Base-by-base conservation (phyloP, 768 basidiomycete genomes). In the Boletus reticuloceps region DNA sequence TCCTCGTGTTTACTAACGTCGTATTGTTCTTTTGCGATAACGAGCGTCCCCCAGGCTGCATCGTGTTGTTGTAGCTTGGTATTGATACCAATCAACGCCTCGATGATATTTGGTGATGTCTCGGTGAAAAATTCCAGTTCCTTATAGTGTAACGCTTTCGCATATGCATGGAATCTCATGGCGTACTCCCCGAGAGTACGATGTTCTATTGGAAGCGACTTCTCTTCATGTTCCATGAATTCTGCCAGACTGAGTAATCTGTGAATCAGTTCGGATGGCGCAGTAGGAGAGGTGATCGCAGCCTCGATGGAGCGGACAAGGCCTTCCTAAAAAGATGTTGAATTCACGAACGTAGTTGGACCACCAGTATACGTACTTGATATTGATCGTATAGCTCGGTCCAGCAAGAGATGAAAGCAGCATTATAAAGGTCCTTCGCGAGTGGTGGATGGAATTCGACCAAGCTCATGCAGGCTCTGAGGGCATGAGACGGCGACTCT, bases 211-310 rank as follows among this genome's bases (percentile, higher is more conserved):
- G 94, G 94, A 2, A 98, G 78, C 1, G 91, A 82, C 66, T 96
- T 96, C 66, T 98, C 97, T 72, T 98, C 95, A 62, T 98, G 96
- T 70, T 98, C 97, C 91, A 98, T 96, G 70, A 98, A 98, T 69
- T 99, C 97, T 5, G 94, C 94, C 25, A 98, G 81, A 70, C 94
- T 94, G 52, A 99, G 81, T 16, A 98, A 75, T 25, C 91, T 83
- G 68, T 97, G 92, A 19, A 96, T 89, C 29, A 98, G 79, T 45
- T 98, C 96, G 2, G 91, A 80, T 3, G 94, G 92, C 5, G 91
- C 85, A 10, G 75, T 81, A 16, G 79, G 75, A 5, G 92, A 89
- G 0, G 82, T 86, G 57, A 98, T 88, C 5, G 96, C 95, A 51
- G 73, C 74, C 65, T 95, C 91, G 45, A 99, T 91, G 2, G 93